Conservation (phyloP, 805 yeast genomes). For the Hanseniaspora thailandica region DNA sequence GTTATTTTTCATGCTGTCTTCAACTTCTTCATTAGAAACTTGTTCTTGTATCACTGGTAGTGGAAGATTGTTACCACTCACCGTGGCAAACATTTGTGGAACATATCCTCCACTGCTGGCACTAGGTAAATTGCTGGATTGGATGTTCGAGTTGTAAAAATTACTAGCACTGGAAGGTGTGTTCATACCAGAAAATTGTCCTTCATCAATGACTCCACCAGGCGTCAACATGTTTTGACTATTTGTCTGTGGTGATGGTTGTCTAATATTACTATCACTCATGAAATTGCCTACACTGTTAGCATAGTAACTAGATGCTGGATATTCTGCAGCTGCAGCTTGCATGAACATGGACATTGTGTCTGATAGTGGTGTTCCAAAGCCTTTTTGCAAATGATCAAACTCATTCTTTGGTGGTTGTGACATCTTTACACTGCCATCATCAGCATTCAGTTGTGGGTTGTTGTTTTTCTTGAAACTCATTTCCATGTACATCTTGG, state of each 20-base stretch:
- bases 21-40: not conserved
- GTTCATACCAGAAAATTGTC: not conserved
- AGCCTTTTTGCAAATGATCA: not conserved
- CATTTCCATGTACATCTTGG: slow-evolving; percentile 38
- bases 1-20: not conserved
- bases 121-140: not conserved
- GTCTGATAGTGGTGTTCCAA: not conserved
- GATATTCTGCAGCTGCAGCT: slow-evolving; percentile 2
- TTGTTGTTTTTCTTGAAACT: slow-evolving; percentile 14
- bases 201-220: not conserved
- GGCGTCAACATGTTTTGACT: not conserved
- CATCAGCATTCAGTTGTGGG: not conserved
- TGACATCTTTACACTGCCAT: slow-evolving; percentile 16
- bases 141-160: not conserved
- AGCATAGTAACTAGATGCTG: not conserved
- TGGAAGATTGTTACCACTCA: slow-evolving; percentile 8
- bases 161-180: not conserved
- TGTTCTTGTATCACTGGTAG: slow-evolving; percentile 9
- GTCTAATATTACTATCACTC: slow-evolving; percentile 6
- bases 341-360: slow-evolving; percentile 13
- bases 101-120: not conserved
- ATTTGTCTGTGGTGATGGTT: not conserved
- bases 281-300: slow-evolving; percentile 15
- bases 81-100: slow-evolving; percentile 4
- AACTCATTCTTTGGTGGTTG: slow-evolving; percentile 7